phyloP scores from a whole-genome alignment of 371 early-diverging fungal genomes.

The Sporodiniella umbellata region DNA sequence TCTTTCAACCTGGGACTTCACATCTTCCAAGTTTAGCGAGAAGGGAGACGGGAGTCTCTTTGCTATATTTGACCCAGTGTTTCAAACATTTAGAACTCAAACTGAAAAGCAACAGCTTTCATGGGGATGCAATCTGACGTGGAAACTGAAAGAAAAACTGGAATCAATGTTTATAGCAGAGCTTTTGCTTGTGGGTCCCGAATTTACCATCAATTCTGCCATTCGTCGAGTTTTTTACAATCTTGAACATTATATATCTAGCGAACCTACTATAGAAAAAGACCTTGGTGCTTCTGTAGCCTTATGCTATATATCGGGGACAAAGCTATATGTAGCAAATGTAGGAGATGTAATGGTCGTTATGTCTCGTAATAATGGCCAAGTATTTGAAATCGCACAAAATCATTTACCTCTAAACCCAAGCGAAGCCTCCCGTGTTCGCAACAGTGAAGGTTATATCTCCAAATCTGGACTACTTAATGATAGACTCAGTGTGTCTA shows the following conservation, averaged over 20 bases:
- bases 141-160: slow-evolving; percentile 70
- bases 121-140: slow-evolving; percentile 54
- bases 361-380: slow-evolving; percentile 71
- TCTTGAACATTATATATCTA: slow-evolving; percentile 62
- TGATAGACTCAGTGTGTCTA: slow-evolving; percentile 64
- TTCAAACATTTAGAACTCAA: too few relatives aligned
- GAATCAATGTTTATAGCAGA: slow-evolving; percentile 62
- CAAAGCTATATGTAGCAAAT: slow-evolving; percentile 79
- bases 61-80: slow-evolving; percentile 87
- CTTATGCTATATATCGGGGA: slow-evolving; percentile 73
- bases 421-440: slow-evolving; percentile 71
- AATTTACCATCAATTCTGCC: slow-evolving; percentile 51
- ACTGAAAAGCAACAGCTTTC: slow-evolving; percentile 57
- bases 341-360: slow-evolving; percentile 85
- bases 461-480: slow-evolving; percentile 69
- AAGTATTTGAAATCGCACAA: slow-evolving; percentile 65
- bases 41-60: slow-evolving; percentile 82
- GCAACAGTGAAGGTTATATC: slow-evolving; percentile 75
- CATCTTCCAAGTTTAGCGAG: slow-evolving; percentile 68
- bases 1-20: slow-evolving; percentile 78
- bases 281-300: slow-evolving; percentile 64
- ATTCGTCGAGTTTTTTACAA: slow-evolving; percentile 70
- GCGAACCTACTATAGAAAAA: slow-evolving; percentile 36
- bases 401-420: slow-evolving; percentile 68
- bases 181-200: slow-evolving; percentile 53